Percentiles rank a stretch among this genome's conserved stretches.
Conservation (phyloP, 306 rosid genomes). For the Prunus dulcis region DNA sequence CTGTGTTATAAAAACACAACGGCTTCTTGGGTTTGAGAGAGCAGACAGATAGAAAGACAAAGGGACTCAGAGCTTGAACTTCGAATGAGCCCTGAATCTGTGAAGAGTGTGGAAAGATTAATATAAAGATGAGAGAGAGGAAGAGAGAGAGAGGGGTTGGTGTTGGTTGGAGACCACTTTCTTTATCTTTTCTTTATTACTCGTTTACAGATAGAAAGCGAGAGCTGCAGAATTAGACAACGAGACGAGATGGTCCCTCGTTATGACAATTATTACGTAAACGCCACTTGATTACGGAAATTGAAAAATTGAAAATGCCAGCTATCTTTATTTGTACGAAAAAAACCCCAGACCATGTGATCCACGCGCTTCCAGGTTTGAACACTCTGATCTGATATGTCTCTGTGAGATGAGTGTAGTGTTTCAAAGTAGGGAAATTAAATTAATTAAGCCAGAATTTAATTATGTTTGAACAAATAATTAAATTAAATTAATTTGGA, state of each 20-base stretch:
- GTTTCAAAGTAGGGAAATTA: neutral
- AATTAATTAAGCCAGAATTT: neutral
- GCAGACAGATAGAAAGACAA: slow-evolving; percentile 11
- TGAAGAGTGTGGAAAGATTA: slow-evolving; percentile 28
- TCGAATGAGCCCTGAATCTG: slow-evolving; percentile 59
- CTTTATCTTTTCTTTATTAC: slow-evolving; percentile 33
- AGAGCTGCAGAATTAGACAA: neutral
- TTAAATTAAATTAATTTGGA: neutral
- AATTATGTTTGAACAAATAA: neutral
- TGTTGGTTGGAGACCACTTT: slow-evolving; percentile 73
- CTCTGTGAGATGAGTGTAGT: neutral
- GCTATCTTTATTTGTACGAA: neutral
- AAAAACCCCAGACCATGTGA: neutral
- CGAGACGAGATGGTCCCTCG: neutral
- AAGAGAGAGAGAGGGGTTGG: slow-evolving; percentile 26
- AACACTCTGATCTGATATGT: neutral
- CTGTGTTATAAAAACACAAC: neutral
- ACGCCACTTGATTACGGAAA: neutral
- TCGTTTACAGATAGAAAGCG: slow-evolving; percentile 51
- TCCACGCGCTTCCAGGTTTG: slow-evolving; percentile 2
- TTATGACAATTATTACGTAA: neutral
- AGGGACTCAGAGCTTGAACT: slow-evolving; percentile 22
- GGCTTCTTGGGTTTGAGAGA: neutral
- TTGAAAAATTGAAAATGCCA: neutral
- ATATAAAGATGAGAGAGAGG: slow-evolving; percentile 44